A percentile compares a stretch with the other conserved stretches of the same genome.
Evolutionary conservation across 2,329 filamentous ascomycete species (phyloP).

Genomic region (Pseudogymnoascus sp.): DNA sequence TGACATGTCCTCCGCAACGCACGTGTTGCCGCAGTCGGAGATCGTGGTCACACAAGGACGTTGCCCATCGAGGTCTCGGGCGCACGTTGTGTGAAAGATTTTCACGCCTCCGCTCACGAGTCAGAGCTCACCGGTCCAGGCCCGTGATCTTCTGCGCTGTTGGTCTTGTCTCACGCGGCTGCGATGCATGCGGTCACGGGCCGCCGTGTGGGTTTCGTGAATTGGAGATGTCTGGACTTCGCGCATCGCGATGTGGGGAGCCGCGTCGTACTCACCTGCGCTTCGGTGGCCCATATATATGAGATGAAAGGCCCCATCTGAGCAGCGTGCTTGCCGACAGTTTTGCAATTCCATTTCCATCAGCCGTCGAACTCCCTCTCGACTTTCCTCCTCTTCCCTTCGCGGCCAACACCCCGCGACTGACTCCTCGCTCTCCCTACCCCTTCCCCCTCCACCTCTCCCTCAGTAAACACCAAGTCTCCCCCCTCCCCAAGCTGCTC

Average conservation of each 20-base stretch:
- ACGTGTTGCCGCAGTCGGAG: neutral
- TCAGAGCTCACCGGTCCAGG: neutral
- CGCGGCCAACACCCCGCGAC: neutral
- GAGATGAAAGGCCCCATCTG: neutral
- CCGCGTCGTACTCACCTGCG: neutral
- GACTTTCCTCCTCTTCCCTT: slow-evolving; percentile 4
- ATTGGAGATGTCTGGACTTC: neutral
- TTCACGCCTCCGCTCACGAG: neutral
- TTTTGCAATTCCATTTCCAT: neutral
- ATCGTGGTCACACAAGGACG: neutral
- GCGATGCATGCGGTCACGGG: neutral
- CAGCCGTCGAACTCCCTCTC: neutral
- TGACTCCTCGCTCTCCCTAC: neutral
- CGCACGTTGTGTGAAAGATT: neutral
- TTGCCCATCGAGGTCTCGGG: slow-evolving; percentile 1
- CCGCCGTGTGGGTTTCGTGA: neutral
- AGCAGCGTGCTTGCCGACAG: neutral
- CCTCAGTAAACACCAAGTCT: slow-evolving; percentile 65
- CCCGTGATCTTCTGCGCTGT: neutral
- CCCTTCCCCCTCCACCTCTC: slow-evolving; percentile 17
- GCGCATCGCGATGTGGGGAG: neutral
- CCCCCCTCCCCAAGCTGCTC: slow-evolving; percentile 57
- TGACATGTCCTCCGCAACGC: neutral
- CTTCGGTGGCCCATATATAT: neutral
- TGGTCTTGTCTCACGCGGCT: neutral